Evolutionary conservation across 1,139 yeast genomes (phyloP).

Genomic region (Wickerhamiella infanticola): DNA sequence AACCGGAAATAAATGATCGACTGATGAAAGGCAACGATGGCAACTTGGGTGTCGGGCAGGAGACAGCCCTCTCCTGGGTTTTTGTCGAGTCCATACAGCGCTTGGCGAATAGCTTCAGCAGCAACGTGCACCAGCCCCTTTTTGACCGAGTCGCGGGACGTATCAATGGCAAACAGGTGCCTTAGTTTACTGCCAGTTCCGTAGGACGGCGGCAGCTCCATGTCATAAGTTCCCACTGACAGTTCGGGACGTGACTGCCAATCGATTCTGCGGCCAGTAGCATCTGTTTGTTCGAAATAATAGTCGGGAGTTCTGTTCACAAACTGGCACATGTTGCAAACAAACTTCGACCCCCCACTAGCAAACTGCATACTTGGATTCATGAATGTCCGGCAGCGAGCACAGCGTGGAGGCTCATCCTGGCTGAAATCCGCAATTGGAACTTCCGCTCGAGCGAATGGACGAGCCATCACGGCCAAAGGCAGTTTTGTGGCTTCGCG

Average conservation of each 20-base stretch:
- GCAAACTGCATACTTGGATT: slow-evolving; percentile 69
- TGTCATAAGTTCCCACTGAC: slow-evolving; percentile 71
- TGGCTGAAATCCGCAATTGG: slow-evolving; percentile 48
- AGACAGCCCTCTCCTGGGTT: slow-evolving; percentile 9
- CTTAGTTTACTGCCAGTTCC: slow-evolving; percentile 22
- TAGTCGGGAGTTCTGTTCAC: slow-evolving; percentile 56
- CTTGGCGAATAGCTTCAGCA: slow-evolving; percentile 56
- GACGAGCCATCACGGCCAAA: slow-evolving; percentile 62
- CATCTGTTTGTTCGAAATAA: slow-evolving; percentile 49
- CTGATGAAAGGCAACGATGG: slow-evolving; percentile 66
- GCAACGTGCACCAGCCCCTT: slow-evolving; percentile 50
- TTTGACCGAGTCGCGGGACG: slow-evolving; percentile 45
- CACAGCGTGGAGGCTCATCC: slow-evolving; percentile 59
- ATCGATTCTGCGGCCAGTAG: slow-evolving; percentile 48
- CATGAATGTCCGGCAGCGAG: slow-evolving; percentile 77
- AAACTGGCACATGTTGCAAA: slow-evolving; percentile 80
- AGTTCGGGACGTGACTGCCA: slow-evolving; percentile 57
- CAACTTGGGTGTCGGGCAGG: slow-evolving; percentile 28
- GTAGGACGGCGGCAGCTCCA: slow-evolving; percentile 54
- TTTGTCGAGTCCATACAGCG: slow-evolving; percentile 28
- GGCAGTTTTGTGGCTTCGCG: slow-evolving; percentile 65
- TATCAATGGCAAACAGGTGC: slow-evolving; percentile 67
- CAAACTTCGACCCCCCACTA: slow-evolving; percentile 45
- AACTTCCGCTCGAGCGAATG: slow-evolving; percentile 53
- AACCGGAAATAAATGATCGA: slow-evolving; percentile 62